Conservation (phyloP, 2,329 filamentous ascomycete genomes). For the Scedosporium boydii region DNA sequence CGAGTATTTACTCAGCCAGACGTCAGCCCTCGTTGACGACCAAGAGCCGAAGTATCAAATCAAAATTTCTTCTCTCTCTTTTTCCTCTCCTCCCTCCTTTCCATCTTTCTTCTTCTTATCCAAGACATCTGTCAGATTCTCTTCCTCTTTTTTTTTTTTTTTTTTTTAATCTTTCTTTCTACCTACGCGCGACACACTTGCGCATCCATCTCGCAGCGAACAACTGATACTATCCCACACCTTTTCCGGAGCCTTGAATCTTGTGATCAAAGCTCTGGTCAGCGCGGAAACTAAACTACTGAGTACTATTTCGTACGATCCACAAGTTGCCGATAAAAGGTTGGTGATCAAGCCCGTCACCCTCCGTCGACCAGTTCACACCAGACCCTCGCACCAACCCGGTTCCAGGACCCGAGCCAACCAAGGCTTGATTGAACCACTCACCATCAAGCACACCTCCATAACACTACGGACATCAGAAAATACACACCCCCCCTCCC, state of each 20-base stretch:
- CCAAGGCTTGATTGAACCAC: background rate
- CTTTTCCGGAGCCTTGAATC: background rate
- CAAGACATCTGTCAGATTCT: background rate
- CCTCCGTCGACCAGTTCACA: background rate
- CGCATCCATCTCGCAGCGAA: background rate
- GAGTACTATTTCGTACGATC: background rate
- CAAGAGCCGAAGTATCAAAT: background rate
- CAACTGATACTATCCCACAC: background rate
- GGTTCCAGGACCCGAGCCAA: background rate
- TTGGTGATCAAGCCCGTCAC: background rate
- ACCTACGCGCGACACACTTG: background rate
- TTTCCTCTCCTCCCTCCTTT: background rate
- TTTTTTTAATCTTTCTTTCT: background rate
- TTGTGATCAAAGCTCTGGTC: background rate
- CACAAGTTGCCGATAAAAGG: background rate
- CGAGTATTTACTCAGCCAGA: conserved; percentile 1
- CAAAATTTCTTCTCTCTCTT: conserved; percentile 8
- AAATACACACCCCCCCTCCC: background rate
- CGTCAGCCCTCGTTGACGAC: background rate
- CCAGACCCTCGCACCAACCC: background rate
- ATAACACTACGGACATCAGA: background rate
- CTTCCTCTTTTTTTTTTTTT: background rate
- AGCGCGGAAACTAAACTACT: background rate
- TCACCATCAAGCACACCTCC: background rate
- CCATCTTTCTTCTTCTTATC: background rate